phyloP scores from a whole-genome alignment of 2,329 filamentous ascomycete genomes.

The Lachnellula cervina region DNA sequence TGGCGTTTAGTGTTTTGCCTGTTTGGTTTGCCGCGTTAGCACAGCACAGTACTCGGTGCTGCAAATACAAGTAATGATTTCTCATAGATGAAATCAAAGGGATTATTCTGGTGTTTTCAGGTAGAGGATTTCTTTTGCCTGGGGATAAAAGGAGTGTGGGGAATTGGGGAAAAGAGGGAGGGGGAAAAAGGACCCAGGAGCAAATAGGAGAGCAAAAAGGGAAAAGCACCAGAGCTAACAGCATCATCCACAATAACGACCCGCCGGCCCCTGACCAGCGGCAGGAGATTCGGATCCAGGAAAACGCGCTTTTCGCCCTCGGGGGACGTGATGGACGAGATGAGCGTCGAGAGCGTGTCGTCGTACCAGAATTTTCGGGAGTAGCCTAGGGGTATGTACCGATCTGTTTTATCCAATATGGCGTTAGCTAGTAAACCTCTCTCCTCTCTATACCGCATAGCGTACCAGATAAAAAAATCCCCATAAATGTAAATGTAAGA shows the following conservation, averaged over 20 bases:
- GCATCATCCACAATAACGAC: constrained; percentile 28
- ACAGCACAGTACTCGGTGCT: not conserved
- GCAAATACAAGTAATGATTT: too few species aligned
- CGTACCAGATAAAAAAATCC: too few species aligned
- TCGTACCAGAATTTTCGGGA: constrained; percentile 30
- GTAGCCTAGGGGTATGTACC: constrained; percentile 23
- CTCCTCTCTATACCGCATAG: not conserved
- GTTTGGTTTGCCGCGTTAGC: not conserved
- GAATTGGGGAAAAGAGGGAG: too few species aligned
- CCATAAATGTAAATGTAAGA: too few species aligned
- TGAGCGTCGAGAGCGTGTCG: constrained; percentile 18
- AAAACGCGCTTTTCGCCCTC: constrained; percentile 20
- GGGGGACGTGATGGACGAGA: constrained; percentile 27
- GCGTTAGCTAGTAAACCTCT: not conserved
- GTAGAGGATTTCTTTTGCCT: too few species aligned
- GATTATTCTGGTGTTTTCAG: too few species aligned
- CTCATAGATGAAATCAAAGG: too few species aligned
- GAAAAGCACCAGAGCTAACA: constrained; percentile 18
- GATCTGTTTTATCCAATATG: constrained; percentile 20
- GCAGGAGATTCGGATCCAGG: constrained; percentile 24
- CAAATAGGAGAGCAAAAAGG: too few species aligned
- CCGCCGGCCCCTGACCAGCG: constrained; percentile 18
- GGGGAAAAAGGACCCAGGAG: not conserved
- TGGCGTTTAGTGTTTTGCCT: constrained; percentile 22
- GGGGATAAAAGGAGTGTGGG: too few species aligned